A percentile compares a stretch with the other conserved stretches of the same genome.
phyloP scores from a whole-genome alignment of 1,139 yeast genomes.

The Lodderomyces parapsilosis region DNA sequence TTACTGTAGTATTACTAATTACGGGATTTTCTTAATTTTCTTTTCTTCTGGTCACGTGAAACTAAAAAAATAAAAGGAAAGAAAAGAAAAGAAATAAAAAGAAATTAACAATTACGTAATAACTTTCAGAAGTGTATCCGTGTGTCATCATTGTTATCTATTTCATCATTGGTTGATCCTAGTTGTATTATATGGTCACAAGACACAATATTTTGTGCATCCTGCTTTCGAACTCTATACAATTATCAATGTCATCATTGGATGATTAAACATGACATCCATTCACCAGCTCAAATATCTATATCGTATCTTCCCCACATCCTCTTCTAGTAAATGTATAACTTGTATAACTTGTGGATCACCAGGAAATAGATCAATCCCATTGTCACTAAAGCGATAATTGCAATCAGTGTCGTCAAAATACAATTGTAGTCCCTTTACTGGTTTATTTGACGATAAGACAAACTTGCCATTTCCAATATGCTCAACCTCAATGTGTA shows the following conservation, averaged over 20 bases:
- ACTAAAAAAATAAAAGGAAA: not conserved
- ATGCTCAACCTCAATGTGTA: slow-evolving; percentile 1
- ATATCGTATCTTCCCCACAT: slow-evolving; percentile 1
- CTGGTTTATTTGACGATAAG: slow-evolving; percentile 33
- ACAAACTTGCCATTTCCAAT: slow-evolving; percentile 19
- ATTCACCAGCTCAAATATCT: slow-evolving; percentile 1
- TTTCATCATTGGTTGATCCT: slow-evolving; percentile 9
- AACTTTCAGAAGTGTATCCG: no score
- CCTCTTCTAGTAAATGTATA: slow-evolving; percentile 6
- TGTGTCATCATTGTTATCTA: slow-evolving; percentile 8
- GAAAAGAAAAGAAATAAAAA: not conserved
- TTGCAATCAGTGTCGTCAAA: slow-evolving; percentile 15
- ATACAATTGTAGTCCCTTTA: slow-evolving; percentile 44
- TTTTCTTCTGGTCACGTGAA: no score
- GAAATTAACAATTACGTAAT: not conserved
- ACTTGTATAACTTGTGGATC: slow-evolving; percentile 16
- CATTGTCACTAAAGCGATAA: slow-evolving; percentile 35
- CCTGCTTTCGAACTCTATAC: no score
- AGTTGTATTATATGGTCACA: no score
- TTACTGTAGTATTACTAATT: no score
- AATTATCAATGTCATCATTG: no score
- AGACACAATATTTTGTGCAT: not conserved
- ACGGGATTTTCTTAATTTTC: no score
- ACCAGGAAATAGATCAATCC: slow-evolving; percentile 44
- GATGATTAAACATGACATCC: not conserved